phyloP scores from a whole-genome alignment of 257 asterid species.

The Nicotiana tomentosiformis region DNA sequence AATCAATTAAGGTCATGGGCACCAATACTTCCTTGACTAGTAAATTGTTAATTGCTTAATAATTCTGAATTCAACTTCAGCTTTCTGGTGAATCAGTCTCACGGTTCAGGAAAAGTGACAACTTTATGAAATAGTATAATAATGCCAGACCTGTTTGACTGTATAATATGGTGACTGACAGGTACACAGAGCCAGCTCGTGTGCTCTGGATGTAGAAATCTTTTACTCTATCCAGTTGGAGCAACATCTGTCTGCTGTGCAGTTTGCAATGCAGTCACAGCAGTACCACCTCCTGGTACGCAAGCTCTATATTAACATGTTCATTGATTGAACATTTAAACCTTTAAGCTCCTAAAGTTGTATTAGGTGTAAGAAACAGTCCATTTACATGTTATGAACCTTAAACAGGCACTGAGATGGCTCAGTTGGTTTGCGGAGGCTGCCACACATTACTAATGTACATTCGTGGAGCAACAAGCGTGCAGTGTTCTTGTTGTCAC shows the following conservation, averaged over 20 bases:
- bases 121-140: not conserved
- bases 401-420: conserved; percentile 49
- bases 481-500: conserved; percentile 57
- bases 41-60: not conserved
- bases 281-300: conserved; percentile 50
- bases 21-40: not conserved
- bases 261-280: conserved; percentile 50
- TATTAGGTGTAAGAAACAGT: not conserved
- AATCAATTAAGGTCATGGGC: not conserved
- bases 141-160: not conserved
- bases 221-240: conserved; percentile 50
- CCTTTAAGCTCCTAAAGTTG: not conserved
- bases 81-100: not conserved
- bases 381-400: not conserved
- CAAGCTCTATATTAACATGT: not conserved
- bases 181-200: conserved; percentile 56
- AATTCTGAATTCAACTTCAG: not conserved
- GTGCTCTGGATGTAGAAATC: conserved; percentile 53
- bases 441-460: conserved; percentile 57
- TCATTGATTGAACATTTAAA: not conserved
- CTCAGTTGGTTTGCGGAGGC: conserved; percentile 55
- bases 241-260: conserved; percentile 59
- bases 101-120: not conserved
- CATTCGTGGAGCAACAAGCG: conserved; percentile 53
- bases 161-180: conserved; percentile 8